Evolutionary conservation across 768 basidiomycete species (phyloP).

Genomic region (Ramaria sp.): DNA sequence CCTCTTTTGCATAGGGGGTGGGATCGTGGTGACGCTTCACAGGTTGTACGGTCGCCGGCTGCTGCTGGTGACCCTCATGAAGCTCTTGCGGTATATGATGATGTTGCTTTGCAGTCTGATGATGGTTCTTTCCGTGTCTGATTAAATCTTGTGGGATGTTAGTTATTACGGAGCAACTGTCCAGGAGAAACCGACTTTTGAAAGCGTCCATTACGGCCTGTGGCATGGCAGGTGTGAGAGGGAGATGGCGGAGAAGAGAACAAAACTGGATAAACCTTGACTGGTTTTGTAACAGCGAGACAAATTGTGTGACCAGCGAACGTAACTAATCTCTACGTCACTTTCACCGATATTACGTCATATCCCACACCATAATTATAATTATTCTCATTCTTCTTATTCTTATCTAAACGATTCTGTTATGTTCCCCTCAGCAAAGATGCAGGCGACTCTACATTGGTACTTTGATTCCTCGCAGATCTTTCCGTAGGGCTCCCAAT

Average conservation of each 20-base stretch:
- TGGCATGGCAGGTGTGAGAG: conserved; percentile 32
- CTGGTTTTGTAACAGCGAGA: background rate
- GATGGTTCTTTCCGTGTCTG: conserved; percentile 62
- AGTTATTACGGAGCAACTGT: conserved; percentile 16
- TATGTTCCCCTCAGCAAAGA: background rate
- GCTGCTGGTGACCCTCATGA: conserved; percentile 22
- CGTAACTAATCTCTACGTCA: background rate
- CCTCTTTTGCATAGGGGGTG: conserved; percentile 24
- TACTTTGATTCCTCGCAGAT: background rate
- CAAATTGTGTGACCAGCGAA: background rate
- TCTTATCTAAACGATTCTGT: too few species aligned
- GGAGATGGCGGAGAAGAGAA: background rate
- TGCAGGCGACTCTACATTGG: background rate
- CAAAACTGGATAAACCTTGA: background rate
- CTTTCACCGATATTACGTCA: background rate
- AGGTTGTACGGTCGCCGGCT: conserved; percentile 9
- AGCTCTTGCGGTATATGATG: conserved; percentile 28
- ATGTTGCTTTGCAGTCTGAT: conserved; percentile 14
- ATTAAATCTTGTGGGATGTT: conserved; percentile 48
- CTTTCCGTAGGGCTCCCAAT: background rate
- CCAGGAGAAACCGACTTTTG: conserved; percentile 50
- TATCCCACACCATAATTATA: background rate
- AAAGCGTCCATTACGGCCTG: conserved; percentile 69
- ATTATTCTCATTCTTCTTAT: too few species aligned
- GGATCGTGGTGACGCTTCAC: conserved; percentile 14